phyloP scores from a whole-genome alignment of 2,329 filamentous ascomycete genomes.

The Trichoderma koningiopsis region DNA sequence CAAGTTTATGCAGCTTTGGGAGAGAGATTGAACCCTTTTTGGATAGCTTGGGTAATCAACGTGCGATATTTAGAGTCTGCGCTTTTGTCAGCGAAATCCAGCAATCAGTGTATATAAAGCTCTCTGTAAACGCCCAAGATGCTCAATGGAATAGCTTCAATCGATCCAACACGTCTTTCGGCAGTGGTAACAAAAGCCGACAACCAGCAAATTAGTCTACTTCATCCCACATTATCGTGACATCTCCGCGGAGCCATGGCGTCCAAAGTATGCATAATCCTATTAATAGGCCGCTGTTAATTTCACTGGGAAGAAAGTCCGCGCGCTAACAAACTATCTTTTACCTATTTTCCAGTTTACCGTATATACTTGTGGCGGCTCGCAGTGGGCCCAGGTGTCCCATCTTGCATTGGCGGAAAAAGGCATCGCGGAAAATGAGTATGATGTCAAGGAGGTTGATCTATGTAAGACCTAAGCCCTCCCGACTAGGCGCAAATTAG shows the following conservation, averaged over 20 bases:
- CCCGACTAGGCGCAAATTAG: not conserved
- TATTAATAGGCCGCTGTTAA: too few species aligned
- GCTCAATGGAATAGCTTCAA: not conserved
- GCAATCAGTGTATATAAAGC: not conserved
- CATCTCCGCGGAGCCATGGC: not conserved
- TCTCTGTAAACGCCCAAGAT: not conserved
- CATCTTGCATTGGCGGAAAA: constrained; percentile 30
- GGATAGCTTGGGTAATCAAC: not conserved
- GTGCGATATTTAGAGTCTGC: not conserved
- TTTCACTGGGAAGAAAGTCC: not conserved
- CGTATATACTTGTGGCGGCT: constrained; percentile 29
- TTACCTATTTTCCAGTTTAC: constrained; percentile 22
- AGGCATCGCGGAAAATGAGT: constrained; percentile 28
- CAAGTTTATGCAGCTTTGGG: not conserved
- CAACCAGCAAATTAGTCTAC: not conserved
- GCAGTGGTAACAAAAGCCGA: not conserved
- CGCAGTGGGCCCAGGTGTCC: constrained; percentile 30
- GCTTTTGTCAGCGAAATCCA: not conserved
- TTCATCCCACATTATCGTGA: not conserved
- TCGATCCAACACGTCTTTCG: not conserved
- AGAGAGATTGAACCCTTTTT: not conserved
- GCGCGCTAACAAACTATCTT: not conserved
- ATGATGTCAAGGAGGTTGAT: constrained; percentile 26
- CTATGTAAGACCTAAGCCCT: constrained; percentile 1
- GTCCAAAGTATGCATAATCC: not conserved